Percentiles rank a stretch among this genome's conserved stretches.
These are phyloP conservation scores for Luzula sylvatica DNA, from an alignment of 176 grass and related monocot species.

Conservation along the genomic window DNA sequence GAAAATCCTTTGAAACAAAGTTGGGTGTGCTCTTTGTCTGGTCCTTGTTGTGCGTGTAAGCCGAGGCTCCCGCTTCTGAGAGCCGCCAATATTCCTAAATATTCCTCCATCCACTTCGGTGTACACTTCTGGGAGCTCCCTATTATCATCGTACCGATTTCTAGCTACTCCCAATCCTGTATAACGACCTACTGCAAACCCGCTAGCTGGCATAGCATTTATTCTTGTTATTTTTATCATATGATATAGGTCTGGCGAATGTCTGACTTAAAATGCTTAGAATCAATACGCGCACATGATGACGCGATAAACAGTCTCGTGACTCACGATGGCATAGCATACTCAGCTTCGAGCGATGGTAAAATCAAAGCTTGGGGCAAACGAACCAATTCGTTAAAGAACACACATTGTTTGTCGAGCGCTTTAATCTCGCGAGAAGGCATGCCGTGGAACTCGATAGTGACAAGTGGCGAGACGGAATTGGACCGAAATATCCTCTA, in stretches of 20 bases:
- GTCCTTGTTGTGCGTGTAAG: too few species aligned
- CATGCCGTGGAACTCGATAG: slow-evolving; percentile 65
- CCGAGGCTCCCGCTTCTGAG: too few species aligned
- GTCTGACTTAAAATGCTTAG: slow-evolving; percentile 72
- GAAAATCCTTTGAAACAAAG: too few species aligned
- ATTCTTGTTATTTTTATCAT: background rate
- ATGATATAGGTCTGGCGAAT: slow-evolving; percentile 38
- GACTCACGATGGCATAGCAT: slow-evolving; percentile 31
- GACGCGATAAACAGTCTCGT: slow-evolving; percentile 71
- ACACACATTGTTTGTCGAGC: slow-evolving; percentile 32
- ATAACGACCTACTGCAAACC: too few species aligned
- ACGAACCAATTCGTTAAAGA: slow-evolving; percentile 13
- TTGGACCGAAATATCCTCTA: slow-evolving; percentile 22
- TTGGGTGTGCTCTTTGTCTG: too few species aligned
- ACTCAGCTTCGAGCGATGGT: slow-evolving; percentile 70
- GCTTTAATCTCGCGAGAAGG: slow-evolving; percentile 39
- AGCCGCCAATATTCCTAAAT: too few species aligned
- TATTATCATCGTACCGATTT: too few species aligned
- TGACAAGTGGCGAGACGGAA: slow-evolving; percentile 13
- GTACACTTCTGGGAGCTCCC: too few species aligned
- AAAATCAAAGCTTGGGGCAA: slow-evolving; percentile 75
- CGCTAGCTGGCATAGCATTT: too few species aligned
- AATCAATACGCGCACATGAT: slow-evolving; percentile 87
- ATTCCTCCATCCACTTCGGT: too few species aligned
- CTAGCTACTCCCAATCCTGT: too few species aligned